Evolutionary conservation across 1,284 basidiomycete species (phyloP).

Genomic region (Athelia sp.): DNA sequence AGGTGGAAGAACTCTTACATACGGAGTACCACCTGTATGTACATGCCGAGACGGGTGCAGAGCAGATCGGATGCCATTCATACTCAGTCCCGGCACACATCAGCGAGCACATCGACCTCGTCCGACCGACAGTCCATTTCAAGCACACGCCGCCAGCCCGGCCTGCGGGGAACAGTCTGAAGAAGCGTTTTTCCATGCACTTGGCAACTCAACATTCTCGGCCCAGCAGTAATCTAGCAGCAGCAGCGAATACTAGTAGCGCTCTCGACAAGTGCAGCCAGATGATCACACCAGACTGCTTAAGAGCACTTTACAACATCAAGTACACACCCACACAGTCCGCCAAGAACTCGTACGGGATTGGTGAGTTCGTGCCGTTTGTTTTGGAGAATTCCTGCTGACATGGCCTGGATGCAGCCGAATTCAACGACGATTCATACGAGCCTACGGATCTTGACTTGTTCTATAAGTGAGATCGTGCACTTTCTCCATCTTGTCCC

Average conservation of each 20-base stretch:
- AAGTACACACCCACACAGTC: slow-evolving; percentile 25
- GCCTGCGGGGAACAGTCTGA: too few species aligned
- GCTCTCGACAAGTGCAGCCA: slow-evolving; percentile 25
- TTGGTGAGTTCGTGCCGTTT: slow-evolving; percentile 26
- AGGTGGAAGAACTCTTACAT: slow-evolving; percentile 40
- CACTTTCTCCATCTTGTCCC: too few species aligned
- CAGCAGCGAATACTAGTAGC: slow-evolving; percentile 1
- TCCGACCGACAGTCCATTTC: slow-evolving; percentile 46
- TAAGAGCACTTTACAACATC: slow-evolving; percentile 35
- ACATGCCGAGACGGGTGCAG: slow-evolving; percentile 28
- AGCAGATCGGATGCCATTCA: slow-evolving; percentile 34
- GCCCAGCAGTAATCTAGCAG: slow-evolving; percentile 5
- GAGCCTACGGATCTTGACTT: too few species aligned
- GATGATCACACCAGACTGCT: slow-evolving; percentile 34
- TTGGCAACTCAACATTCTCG: not conserved
- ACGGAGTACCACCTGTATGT: slow-evolving; percentile 44
- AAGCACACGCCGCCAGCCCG: slow-evolving; percentile 19
- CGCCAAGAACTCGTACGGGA: slow-evolving; percentile 33
- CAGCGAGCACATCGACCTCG: slow-evolving; percentile 38
- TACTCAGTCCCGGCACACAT: slow-evolving; percentile 43
- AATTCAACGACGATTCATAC: too few species aligned
- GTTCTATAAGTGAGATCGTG: slow-evolving; percentile 14
- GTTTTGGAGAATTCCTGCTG: not conserved
- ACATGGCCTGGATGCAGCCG: slow-evolving; percentile 12
- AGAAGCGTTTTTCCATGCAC: slow-evolving; percentile 6